Percentiles rank a stretch among this genome's conserved stretches.
Conservation (phyloP, 495 filamentous ascomycete genomes). For the Amniculicola lignicola region DNA sequence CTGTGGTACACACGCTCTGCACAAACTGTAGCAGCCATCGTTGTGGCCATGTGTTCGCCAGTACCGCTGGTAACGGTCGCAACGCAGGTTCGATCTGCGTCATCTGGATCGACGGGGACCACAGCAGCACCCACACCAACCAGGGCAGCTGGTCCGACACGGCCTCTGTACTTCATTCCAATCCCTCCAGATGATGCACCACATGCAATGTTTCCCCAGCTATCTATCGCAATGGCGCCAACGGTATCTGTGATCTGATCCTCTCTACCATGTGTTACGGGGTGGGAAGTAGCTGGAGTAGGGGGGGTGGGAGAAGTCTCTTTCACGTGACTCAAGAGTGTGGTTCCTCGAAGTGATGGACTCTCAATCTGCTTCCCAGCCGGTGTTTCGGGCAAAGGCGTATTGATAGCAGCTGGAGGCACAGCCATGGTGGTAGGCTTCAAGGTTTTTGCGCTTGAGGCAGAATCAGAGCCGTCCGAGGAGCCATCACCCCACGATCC, state of each 20-base stretch:
- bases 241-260: constrained; percentile 84
- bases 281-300: background rate
- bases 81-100: constrained; percentile 59
- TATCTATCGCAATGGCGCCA: constrained; percentile 88
- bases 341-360: constrained; percentile 11
- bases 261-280: constrained; percentile 6
- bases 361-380: constrained; percentile 9
- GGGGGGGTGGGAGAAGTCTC: constrained; percentile 18
- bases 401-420: background rate
- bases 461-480: constrained; percentile 29
- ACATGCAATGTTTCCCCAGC: constrained; percentile 81
- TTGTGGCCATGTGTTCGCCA: constrained; percentile 95
- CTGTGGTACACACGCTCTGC: constrained; percentile 71
- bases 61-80: constrained; percentile 87
- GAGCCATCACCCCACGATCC: constrained; percentile 38
- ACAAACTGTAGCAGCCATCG: constrained; percentile 74
- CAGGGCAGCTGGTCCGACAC: constrained; percentile 86
- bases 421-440: background rate
- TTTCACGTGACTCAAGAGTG: constrained; percentile 13
- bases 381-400: constrained; percentile 14
- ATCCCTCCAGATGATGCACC: constrained; percentile 99
- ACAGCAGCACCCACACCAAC: constrained; percentile 87
- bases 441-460: constrained; percentile 15
- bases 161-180: constrained; percentile 92
- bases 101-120: constrained; percentile 64